Conservation (phyloP, 305 asterid genomes). For the Rubia tinctorum region DNA sequence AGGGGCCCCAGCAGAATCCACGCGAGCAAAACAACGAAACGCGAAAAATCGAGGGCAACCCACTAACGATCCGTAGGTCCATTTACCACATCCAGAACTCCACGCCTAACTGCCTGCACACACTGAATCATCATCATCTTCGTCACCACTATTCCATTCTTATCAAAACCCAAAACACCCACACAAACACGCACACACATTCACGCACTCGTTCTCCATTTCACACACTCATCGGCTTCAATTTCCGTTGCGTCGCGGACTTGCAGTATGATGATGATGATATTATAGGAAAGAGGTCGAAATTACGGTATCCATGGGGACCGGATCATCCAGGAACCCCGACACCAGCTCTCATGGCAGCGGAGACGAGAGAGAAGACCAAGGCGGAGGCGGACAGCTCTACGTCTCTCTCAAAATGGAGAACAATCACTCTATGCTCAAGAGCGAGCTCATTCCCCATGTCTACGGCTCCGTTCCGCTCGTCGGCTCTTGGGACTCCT, state of each 20-base stretch:
- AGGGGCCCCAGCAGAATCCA: neutral
- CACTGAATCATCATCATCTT: neutral
- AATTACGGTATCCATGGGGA: conserved; percentile 42
- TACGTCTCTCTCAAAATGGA: conserved; percentile 88
- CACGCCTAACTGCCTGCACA: neutral
- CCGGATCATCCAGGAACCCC: conserved; percentile 54
- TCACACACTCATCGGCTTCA: neutral
- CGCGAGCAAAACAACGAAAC: neutral
- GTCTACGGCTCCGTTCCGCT: conserved; percentile 91
- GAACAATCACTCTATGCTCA: conserved; percentile 43
- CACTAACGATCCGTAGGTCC: neutral
- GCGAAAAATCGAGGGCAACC: neutral
- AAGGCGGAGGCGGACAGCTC: conserved; percentile 76
- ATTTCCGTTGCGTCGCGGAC: neutral
- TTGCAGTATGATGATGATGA: conserved; percentile 1
- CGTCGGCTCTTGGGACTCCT: conserved; percentile 91
- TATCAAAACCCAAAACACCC: conserved; percentile 6
- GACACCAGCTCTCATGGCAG: conserved; percentile 58
- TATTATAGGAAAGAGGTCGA: neutral
- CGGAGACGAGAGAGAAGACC: conserved; percentile 57
- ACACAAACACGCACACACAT: neutral
- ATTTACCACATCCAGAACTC: conserved; percentile 4
- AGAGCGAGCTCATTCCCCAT: conserved; percentile 76
- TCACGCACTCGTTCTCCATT: neutral
- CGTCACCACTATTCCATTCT: conserved; percentile 12